Evolutionary conservation across 345 rosid genomes (phyloP).

Genomic region (Hibiscus tridactylites): DNA sequence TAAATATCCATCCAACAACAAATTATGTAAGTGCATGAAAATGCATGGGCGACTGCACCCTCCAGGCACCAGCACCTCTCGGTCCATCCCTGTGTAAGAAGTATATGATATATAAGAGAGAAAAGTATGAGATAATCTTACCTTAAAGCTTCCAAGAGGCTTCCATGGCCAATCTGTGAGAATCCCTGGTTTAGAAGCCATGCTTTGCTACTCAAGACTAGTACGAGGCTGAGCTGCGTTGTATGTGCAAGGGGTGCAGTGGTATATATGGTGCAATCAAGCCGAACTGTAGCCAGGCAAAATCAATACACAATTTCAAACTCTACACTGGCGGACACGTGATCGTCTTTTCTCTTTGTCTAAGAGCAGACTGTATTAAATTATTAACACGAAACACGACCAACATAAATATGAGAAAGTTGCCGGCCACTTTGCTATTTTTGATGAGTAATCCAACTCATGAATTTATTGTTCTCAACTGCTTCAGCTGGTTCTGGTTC

Average conservation of each 20-base stretch:
- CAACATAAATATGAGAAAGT: neutral
- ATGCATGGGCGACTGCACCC: neutral
- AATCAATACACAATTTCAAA: neutral
- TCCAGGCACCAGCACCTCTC: too few relatives aligned
- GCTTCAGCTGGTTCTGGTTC: neutral
- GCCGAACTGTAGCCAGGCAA: neutral
- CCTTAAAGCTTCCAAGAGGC: conserved; percentile 54
- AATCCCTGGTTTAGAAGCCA: conserved; percentile 55
- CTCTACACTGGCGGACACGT: neutral
- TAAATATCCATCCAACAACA: neutral
- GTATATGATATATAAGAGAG: too few relatives aligned
- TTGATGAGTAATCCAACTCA: too few relatives aligned
- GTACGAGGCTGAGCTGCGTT: neutral
- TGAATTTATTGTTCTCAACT: neutral
- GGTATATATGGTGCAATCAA: neutral
- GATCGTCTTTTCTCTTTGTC: neutral
- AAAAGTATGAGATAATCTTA: neutral
- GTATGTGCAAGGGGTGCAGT: neutral
- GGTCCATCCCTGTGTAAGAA: too few relatives aligned
- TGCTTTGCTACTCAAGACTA: neutral
- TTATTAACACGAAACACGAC: neutral
- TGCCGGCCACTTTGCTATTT: neutral
- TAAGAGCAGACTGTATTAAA: neutral
- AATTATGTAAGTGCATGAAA: neutral
- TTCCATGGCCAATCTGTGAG: conserved; percentile 62